A percentile compares a stretch with the other conserved stretches of the same genome.
Evolutionary conservation across 768 basidiomycete species (phyloP).

Genomic region (Psilocybe cubensis): DNA sequence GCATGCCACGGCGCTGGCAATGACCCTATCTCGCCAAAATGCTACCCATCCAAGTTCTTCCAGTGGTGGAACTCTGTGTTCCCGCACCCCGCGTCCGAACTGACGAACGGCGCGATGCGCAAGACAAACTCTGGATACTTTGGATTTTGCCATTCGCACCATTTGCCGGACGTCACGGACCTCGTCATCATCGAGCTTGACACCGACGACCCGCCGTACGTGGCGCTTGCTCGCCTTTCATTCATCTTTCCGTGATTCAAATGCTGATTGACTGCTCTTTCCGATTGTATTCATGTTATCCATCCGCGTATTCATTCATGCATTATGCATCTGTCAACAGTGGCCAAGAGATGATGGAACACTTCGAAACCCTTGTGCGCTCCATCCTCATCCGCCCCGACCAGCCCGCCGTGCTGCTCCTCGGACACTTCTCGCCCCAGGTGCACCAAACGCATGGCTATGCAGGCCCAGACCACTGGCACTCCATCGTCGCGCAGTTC

Average conservation of each 20-base stretch:
- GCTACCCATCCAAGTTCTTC: slow-evolving; percentile 96
- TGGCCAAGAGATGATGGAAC: slow-evolving; percentile 69
- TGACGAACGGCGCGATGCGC: slow-evolving; percentile 96
- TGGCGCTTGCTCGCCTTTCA: slow-evolving; percentile 22
- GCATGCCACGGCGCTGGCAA: slow-evolving; percentile 94
- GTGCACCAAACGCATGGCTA: slow-evolving; percentile 79
- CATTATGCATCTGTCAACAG: too few relatives aligned
- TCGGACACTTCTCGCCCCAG: slow-evolving; percentile 96
- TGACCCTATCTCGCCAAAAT: slow-evolving; percentile 79
- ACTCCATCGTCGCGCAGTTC: slow-evolving; percentile 91
- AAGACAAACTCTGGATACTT: slow-evolving; percentile 94
- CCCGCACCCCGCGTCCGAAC: slow-evolving; percentile 95
- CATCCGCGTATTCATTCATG: too few relatives aligned
- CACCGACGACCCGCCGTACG: slow-evolving; percentile 85
- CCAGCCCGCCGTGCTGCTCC: slow-evolving; percentile 87
- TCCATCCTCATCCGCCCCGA: slow-evolving; percentile 90
- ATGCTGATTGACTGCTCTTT: too few relatives aligned
- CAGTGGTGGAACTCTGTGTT: slow-evolving; percentile 98
- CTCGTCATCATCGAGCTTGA: slow-evolving; percentile 96
- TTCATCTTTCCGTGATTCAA: too few relatives aligned
- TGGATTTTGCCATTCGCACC: slow-evolving; percentile 91
- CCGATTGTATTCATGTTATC: too few relatives aligned
- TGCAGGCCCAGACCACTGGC: slow-evolving; percentile 88
- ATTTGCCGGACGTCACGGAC: slow-evolving; percentile 93
- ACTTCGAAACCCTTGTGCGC: slow-evolving; percentile 92